Conservation (phyloP, 2,329 filamentous ascomycete genomes). For the Talaromyces sp. region DNA sequence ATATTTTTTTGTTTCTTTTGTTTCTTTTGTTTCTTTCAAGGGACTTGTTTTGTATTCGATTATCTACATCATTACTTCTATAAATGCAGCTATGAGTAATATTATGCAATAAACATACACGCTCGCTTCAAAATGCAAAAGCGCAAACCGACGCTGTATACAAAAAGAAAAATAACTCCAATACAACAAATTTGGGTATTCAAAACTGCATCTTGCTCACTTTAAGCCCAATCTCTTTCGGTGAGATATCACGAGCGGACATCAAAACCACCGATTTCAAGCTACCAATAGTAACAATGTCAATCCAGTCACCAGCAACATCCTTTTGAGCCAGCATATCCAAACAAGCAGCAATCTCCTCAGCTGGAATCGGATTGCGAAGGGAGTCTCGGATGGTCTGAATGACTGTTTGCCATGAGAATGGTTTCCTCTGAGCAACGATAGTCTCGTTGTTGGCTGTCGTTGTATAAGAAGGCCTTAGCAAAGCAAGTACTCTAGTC, state of each 20-base stretch:
- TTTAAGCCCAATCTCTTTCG: slow-evolving; percentile 35
- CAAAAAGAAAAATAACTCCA: not conserved
- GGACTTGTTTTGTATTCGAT: not conserved
- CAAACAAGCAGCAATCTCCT: slow-evolving; percentile 48
- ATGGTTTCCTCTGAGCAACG: slow-evolving; percentile 57
- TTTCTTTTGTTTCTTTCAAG: not conserved
- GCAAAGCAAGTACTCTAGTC: slow-evolving; percentile 63
- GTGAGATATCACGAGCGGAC: slow-evolving; percentile 34
- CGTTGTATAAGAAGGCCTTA: slow-evolving; percentile 42
- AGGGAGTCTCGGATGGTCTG: slow-evolving; percentile 67
- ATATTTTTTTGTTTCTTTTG: not conserved
- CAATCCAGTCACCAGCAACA: slow-evolving; percentile 50
- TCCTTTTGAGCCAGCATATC: slow-evolving; percentile 46
- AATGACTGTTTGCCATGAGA: slow-evolving; percentile 61
- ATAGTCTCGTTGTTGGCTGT: slow-evolving; percentile 29
- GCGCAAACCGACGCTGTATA: not conserved
- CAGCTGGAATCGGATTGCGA: slow-evolving; percentile 46
- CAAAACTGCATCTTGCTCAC: slow-evolving; percentile 21
- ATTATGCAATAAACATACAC: not conserved
- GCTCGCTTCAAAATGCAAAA: slow-evolving; percentile 5
- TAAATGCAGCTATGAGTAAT: not conserved
- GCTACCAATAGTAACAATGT: slow-evolving; percentile 45
- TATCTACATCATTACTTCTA: not conserved
- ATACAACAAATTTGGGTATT: not conserved
- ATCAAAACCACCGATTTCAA: slow-evolving; percentile 47